Base-by-base conservation (phyloP, 2,329 filamentous ascomycete species). In the Pyrenochaeta sp. region DNA sequence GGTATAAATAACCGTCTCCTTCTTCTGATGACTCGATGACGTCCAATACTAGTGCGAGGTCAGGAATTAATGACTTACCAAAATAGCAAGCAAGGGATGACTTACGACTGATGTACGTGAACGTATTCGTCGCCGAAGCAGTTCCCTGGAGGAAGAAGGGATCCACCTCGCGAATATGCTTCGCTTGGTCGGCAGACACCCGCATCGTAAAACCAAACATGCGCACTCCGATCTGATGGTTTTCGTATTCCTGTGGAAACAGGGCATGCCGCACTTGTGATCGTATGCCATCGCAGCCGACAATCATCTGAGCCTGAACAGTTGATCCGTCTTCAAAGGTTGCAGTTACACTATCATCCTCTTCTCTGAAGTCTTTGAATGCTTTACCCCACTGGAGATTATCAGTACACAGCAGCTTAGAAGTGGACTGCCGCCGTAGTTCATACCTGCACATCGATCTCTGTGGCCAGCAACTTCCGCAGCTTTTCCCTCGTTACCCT, bases 71-170 rank as follows among this genome's bases (percentile, higher is more conserved):
- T 3, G 9, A n/a, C 11, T 24, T 7, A 29, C 3, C 18, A 18
- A 27, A 6, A 5, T 6, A 8, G 11, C 11, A 34, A 34, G 3
- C 13, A 11, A 19, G 7, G 7, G 30, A 9, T 7, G 14, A 34
- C 37, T 34, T 41, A 34, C 37, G n/a, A 15, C 37, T 41, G 2
- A 41, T 32, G 15, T 34, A 41, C 20, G 34, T 26, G 18, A 30
- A 51, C 17, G 35, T 39, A 27, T 44, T 26, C 23, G 20, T 44
- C 14, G 37, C 19, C 23, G 44, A 44, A 10, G 36, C 36, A 26
- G 44, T 48, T 6, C 45, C 52, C 20, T 55, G 52, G 7, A 55
- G 26, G 11, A 53, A 50, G 35, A 53, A 53, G 7, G 52, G 43
- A 35, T 55, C 52, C 2, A 55, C 40, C 7, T 40, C 35, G 2